These are phyloP conservation scores for Royoungia palumana DNA, from an alignment of 768 basidiomycete genomes.

Conservation along the genomic window DNA sequence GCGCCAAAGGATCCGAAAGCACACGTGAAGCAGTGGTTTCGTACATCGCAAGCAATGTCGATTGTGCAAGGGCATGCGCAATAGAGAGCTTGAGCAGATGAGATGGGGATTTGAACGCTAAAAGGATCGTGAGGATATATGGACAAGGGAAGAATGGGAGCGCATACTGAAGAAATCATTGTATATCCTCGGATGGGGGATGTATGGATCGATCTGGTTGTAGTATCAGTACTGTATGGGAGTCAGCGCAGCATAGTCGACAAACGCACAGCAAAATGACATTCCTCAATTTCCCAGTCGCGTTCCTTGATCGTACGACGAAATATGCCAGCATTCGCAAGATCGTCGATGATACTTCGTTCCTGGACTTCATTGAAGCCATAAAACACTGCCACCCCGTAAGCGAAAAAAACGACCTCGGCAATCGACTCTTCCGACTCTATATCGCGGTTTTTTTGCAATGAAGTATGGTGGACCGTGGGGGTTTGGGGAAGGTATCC, in stretches of 20 bases:
- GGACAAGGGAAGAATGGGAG: not conserved
- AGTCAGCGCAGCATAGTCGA: not conserved
- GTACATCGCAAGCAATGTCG: constrained; percentile 85
- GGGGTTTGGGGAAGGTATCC: constrained; percentile 8
- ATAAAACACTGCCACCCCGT: constrained; percentile 92
- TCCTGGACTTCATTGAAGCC: constrained; percentile 81
- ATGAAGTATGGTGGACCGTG: not conserved
- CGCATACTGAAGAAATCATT: constrained; percentile 92
- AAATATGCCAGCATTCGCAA: constrained; percentile 68
- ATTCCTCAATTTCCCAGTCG: constrained; percentile 92
- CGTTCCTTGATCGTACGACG: constrained; percentile 56
- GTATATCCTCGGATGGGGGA: constrained; percentile 86
- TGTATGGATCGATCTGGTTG: constrained; percentile 73
- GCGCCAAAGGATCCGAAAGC: constrained; percentile 71
- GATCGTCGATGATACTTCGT: constrained; percentile 78
- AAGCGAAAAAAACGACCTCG: constrained; percentile 77
- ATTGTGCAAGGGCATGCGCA: constrained; percentile 91
- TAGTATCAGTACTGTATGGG: not conserved
- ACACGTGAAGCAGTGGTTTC: constrained; percentile 76
- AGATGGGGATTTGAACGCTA: constrained; percentile 89
- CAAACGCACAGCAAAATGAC: constrained; percentile 70
- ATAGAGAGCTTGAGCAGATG: constrained; percentile 91
- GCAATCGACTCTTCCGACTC: constrained; percentile 48
- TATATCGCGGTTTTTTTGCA: not conserved
- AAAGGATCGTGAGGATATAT: not conserved